Conservation (phyloP, 129 eudicot species). For the Tagetes patula region DNA sequence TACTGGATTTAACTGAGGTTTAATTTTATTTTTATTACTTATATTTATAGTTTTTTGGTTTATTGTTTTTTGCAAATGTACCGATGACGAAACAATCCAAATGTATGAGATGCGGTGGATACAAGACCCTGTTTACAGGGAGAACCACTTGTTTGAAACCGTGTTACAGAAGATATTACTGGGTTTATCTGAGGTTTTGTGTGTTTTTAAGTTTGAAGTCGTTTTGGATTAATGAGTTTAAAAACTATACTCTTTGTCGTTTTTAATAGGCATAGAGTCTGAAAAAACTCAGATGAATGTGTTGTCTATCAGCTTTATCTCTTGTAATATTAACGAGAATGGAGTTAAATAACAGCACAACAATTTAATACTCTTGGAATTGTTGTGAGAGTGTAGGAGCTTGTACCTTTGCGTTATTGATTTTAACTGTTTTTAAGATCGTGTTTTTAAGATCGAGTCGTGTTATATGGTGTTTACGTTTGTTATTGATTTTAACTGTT, state of each 20-base stretch:
- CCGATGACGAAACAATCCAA: constrained; percentile 16
- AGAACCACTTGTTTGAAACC: constrained; percentile 30
- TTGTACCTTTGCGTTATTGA: too few relatives aligned
- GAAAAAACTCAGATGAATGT: constrained; percentile 24
- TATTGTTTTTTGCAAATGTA: neutral
- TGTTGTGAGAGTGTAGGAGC: too few relatives aligned
- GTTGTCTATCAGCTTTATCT: constrained; percentile 34
- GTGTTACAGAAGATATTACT: constrained; percentile 19
- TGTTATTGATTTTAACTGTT: too few relatives aligned
- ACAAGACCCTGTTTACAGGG: constrained; percentile 24
- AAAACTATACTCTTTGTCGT: constrained; percentile 14
- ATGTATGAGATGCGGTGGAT: neutral
- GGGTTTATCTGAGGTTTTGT: constrained; percentile 18
- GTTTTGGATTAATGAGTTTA: neutral
- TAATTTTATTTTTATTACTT: neutral
- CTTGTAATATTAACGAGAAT: constrained; percentile 20
- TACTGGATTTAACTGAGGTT: constrained; percentile 20
- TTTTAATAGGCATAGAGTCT: constrained; percentile 3
- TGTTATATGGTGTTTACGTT: too few relatives aligned
- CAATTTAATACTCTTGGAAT: too few relatives aligned
- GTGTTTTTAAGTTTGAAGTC: too few relatives aligned
- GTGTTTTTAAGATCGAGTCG: too few relatives aligned
- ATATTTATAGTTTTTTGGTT: too few relatives aligned
- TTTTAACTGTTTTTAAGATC: too few relatives aligned
- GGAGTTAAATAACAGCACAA: constrained; percentile 35